These are phyloP conservation scores for Dictyophora rubrovolvata DNA, from an alignment of 768 basidiomycete species.

Conservation along the genomic window DNA sequence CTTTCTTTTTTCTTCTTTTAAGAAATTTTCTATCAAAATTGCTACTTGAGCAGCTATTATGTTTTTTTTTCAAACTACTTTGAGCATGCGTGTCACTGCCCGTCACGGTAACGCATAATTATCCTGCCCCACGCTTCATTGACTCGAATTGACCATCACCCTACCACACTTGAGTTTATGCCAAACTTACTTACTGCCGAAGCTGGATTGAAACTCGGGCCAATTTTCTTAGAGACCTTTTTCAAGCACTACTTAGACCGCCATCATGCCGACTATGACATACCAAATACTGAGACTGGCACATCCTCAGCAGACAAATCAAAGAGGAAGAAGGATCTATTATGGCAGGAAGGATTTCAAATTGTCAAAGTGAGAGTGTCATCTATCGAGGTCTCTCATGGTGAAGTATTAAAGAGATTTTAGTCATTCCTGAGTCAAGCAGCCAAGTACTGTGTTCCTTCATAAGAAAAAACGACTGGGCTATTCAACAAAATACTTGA, in stretches of 20 bases:
- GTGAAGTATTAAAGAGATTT: not conserved
- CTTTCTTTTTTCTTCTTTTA: not conserved
- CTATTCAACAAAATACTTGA: not conserved
- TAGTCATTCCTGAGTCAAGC: slow-evolving; percentile 71
- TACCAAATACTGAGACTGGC: slow-evolving; percentile 21
- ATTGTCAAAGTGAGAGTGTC: slow-evolving; percentile 52
- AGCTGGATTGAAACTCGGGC: slow-evolving; percentile 57
- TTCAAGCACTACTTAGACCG: slow-evolving; percentile 78
- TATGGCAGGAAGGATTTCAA: slow-evolving; percentile 74
- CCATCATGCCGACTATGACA: slow-evolving; percentile 14
- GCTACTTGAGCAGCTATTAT: not conserved
- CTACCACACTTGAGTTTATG: slow-evolving; percentile 1
- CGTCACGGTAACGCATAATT: too few species aligned
- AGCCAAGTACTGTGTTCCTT: slow-evolving; percentile 39
- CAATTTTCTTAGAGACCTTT: slow-evolving; percentile 65
- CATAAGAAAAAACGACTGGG: not conserved
- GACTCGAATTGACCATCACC: not conserved
- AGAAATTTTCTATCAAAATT: not conserved
- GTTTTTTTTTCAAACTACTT: not conserved
- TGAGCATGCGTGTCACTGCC: not conserved
- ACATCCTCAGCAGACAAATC: slow-evolving; percentile 23
- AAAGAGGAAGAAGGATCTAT: slow-evolving; percentile 59
- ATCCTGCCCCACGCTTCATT: too few species aligned
- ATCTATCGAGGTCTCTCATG: not conserved
- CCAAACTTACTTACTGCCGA: slow-evolving; percentile 50